Evolutionary conservation across 345 rosid genomes (phyloP).

Genomic region (Populus deltoides): DNA sequence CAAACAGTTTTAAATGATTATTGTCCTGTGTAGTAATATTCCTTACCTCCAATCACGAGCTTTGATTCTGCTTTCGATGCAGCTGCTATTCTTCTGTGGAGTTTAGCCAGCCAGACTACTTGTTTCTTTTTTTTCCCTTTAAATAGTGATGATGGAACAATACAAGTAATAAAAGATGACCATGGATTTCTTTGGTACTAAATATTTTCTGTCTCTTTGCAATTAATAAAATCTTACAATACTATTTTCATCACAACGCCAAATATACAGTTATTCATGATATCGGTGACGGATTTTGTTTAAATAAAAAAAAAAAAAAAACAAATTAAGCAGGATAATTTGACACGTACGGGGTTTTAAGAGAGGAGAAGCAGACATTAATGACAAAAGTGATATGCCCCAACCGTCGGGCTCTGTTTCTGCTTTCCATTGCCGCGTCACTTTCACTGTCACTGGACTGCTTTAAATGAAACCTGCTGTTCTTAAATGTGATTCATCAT

Average conservation of each 20-base stretch:
- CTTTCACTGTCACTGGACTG: constrained; percentile 11
- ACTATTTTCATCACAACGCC: too few relatives aligned
- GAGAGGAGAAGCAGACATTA: neutral
- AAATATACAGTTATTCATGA: too few relatives aligned
- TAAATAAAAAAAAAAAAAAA: neutral
- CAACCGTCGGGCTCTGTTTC: neutral
- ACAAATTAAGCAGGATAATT: neutral
- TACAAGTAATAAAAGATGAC: too few relatives aligned
- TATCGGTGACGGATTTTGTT: too few relatives aligned
- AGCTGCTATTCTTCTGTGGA: constrained; percentile 7
- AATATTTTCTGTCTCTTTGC: too few relatives aligned
- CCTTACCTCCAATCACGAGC: constrained; percentile 47
- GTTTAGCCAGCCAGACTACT: neutral
- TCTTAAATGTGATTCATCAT: too few relatives aligned
- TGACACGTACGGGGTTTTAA: constrained; percentile 9
- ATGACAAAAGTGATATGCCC: neutral
- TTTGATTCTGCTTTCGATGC: constrained; percentile 28
- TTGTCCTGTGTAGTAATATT: constrained; percentile 19
- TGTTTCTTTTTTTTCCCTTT: neutral
- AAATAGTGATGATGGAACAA: too few relatives aligned
- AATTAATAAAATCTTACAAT: too few relatives aligned
- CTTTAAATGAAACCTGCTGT: neutral
- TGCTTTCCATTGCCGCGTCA: neutral
- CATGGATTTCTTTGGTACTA: too few relatives aligned
- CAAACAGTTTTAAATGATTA: neutral